Base-by-base conservation (phyloP, 2,329 filamentous ascomycete genomes). In the Cryphonectria carpinicola region DNA sequence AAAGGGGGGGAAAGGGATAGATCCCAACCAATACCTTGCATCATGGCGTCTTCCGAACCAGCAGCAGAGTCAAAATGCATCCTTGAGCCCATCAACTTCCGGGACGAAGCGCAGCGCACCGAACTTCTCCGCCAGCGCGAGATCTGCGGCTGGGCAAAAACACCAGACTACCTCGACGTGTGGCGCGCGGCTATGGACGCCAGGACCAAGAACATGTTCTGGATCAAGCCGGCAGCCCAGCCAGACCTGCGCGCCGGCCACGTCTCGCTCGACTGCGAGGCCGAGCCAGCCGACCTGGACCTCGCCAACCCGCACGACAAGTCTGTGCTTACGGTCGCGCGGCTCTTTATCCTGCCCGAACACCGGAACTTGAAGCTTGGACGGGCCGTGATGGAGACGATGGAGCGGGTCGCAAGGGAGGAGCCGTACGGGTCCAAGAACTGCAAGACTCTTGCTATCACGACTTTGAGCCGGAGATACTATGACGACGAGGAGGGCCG, bases 331-430 rank as follows among this genome's bases (percentile, higher is more conserved):
- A 68, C 63, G 22, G 68, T 73, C 52, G 49, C 70, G 13, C 68
- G 71, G n/a, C 66, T 75, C 46, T 75, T 75, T 41, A 70, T 75
- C 54, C 66, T 73, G 7, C 71, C 71, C 0, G 70, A 72, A 35
- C 65, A 74, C 35, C 71, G 71, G 3, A 49, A 69, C 3, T 52
- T 67, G 2, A 73, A 73, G 4, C 54, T 74, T 4, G 74, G 70
- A 1, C 54, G 70, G 4, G 65, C 69, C 8, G 71, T 72, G 3
- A 70, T 75, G 28, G 64, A 70, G 54, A 67, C 41, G 13, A 37
- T 74, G 4, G 74, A 75, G 61, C 28, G 10, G 11, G 37, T 56
- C 41, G 74, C 73, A 7, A 69, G 64, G 8, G 32, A 43, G 43
- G 70, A 73, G 46, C 73, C 70, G 22, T 73, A 73, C 32, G 74